Conservation (phyloP, 306 rosid species). For the Quercus bicolor region DNA sequence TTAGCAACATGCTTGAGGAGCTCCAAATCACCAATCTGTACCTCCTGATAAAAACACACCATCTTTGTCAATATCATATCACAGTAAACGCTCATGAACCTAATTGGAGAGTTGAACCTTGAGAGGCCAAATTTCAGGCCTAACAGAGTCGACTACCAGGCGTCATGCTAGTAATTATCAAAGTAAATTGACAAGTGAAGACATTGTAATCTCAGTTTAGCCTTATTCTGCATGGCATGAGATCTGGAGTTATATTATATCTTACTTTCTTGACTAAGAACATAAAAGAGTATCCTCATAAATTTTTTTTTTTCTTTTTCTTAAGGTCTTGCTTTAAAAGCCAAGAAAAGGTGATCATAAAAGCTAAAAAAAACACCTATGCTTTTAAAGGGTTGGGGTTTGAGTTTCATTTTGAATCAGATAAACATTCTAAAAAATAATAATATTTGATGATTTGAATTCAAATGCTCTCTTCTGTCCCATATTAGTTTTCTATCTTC, state of each 20-base stretch:
- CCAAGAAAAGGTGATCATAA: background rate
- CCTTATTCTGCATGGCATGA: background rate
- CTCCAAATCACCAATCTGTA: slow-evolving; percentile 92
- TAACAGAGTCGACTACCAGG: background rate
- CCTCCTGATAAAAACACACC: slow-evolving; percentile 58
- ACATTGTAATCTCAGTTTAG: background rate
- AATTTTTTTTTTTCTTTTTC: background rate
- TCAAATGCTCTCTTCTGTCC: background rate
- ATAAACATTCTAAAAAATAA: background rate
- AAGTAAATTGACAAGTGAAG: background rate
- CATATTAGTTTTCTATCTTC: background rate
- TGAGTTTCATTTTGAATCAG: background rate
- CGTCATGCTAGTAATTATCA: background rate
- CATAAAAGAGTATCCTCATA: background rate
- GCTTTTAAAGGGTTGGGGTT: background rate
- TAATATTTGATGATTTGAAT: background rate
- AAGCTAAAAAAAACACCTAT: background rate
- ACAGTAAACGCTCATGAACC: background rate
- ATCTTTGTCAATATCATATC: background rate
- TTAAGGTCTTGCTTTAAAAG: background rate
- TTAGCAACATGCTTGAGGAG: slow-evolving; percentile 41
- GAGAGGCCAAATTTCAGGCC: background rate
- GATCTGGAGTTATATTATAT: background rate
- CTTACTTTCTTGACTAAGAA: background rate
- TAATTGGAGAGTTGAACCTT: background rate